Conservation (phyloP, 495 filamentous ascomycete species). For the Podospora pseudocomata region DNA sequence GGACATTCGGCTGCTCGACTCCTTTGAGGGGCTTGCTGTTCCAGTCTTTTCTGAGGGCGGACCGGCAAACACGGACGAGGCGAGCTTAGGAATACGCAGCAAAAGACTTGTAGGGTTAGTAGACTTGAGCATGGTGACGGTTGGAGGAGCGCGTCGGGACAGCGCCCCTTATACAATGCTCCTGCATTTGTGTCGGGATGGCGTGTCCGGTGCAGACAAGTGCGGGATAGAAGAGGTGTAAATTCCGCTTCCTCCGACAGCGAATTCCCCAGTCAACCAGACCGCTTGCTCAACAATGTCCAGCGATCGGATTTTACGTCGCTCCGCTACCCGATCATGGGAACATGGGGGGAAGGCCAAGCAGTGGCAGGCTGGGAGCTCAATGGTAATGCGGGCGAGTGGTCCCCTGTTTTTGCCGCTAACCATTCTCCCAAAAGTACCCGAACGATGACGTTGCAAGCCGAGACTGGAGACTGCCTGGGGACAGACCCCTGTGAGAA, state of each 20-base stretch:
- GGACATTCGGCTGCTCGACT: slow-evolving; percentile 12
- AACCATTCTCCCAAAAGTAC: neutral
- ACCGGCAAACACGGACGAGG: neutral
- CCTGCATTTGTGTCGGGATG: slow-evolving; percentile 9
- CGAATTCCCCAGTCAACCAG: neutral
- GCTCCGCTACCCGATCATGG: slow-evolving; percentile 22
- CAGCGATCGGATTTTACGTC: slow-evolving; percentile 28
- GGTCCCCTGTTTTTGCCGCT: slow-evolving; percentile 2
- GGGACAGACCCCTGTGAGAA: neutral
- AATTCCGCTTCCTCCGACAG: neutral
- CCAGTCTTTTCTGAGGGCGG: neutral
- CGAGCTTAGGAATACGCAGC: neutral
- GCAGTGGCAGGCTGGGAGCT: neutral
- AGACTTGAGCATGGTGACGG: slow-evolving; percentile 30
- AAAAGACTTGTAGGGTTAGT: neutral
- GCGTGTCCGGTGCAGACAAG: neutral
- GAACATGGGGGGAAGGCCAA: neutral
- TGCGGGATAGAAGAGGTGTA: neutral
- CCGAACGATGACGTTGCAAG: slow-evolving; percentile 2
- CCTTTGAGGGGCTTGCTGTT: slow-evolving; percentile 28
- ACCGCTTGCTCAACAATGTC: neutral
- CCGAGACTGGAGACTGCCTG: neutral
- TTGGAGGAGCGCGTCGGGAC: slow-evolving; percentile 15
- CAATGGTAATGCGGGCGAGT: neutral
- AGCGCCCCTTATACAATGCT: slow-evolving; percentile 20